These are phyloP conservation scores for Rhodotorula babjevae DNA, from an alignment of 768 basidiomycete species.

Conservation along the genomic window DNA sequence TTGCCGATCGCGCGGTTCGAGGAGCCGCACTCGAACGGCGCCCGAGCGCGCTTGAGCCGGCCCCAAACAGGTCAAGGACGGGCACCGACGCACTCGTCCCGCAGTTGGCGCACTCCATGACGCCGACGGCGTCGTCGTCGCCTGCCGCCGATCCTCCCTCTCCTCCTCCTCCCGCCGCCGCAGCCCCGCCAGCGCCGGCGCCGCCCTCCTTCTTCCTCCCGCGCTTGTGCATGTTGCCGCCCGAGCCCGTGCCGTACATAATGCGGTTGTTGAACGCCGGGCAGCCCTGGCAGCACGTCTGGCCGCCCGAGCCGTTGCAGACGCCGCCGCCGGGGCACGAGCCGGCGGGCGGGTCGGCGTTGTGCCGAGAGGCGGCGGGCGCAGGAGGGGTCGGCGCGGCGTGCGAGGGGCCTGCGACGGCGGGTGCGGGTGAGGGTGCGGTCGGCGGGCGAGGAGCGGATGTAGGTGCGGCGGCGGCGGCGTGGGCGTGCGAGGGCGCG, in stretches of 20 bases:
- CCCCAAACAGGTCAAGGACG: neutral
- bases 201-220: conserved; percentile 13
- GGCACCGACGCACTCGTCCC: conserved; percentile 33
- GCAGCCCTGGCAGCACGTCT: conserved; percentile 86
- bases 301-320: conserved; percentile 95
- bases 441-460: neutral
- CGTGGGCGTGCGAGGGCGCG: neutral
- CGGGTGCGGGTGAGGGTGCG: neutral
- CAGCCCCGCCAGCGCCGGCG: neutral
- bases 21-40: too few relatives aligned
- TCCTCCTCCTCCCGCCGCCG: neutral
- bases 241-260: conserved; percentile 35
- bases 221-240: conserved; percentile 25
- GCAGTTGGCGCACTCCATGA: conserved; percentile 44
- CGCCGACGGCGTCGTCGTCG: conserved; percentile 19
- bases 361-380: conserved; percentile 49
- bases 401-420: neutral
- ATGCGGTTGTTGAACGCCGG: conserved; percentile 88
- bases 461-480: too few relatives aligned
- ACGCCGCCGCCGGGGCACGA: conserved; percentile 98
- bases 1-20: too few relatives aligned
- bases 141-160: neutral
- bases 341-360: conserved; percentile 44
- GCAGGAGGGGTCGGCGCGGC: neutral
- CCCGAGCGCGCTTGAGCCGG: neutral